Evolutionary conservation across 768 basidiomycete genomes (phyloP), one percentile per base, ranked within the genome.

Genomic region (Cystobasidiopsis lactophilus): DNA sequence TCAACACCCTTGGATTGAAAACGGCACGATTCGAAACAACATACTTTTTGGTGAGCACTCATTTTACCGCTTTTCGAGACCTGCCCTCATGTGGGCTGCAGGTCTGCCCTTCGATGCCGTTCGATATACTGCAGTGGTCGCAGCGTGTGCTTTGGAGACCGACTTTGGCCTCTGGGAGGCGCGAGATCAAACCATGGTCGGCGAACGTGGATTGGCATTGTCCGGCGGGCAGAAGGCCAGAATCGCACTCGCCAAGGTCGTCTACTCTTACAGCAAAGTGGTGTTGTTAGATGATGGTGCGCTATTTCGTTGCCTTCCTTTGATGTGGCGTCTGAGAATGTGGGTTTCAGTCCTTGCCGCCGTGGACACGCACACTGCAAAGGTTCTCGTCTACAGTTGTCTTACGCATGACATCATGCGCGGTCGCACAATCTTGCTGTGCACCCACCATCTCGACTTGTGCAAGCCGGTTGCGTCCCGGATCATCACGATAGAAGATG

Each of bases 361-460:
- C 0, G 55, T 63, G 31, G 63, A 62, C 40, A 77, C 80, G 73
- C 79, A 82, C 55, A 82, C 80, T 0, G 79, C 80, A 5, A 72
- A 74, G 40, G 77, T 80, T 59, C 49, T 63, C 29, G 19, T 58
- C 43, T 2, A 50, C 7, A 14, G 57, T 3, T 47, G 84, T 57
- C 70, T 96, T 27, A 70, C 72, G 54, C 85, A 86, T 1, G 77
- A 82, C 39, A 69, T 96, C 31, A 70, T 86, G 60, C 65, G 68
- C 21, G 79, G 75, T 3, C 73, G 88, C 44, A 91, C 88, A 0
- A 67, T 86, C 44, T 71, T 95, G 30, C 72, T 96, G 19, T 85
- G 89, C 45, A 91, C 89, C 3, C 93, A 98, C 61, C 86, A 93
- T 60, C 80, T 89, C 19, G 81, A 86, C 60, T 71, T 96, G 2